These are phyloP conservation scores for Xylaria curta DNA, from an alignment of 495 filamentous ascomycete species.

Conservation along the genomic window DNA sequence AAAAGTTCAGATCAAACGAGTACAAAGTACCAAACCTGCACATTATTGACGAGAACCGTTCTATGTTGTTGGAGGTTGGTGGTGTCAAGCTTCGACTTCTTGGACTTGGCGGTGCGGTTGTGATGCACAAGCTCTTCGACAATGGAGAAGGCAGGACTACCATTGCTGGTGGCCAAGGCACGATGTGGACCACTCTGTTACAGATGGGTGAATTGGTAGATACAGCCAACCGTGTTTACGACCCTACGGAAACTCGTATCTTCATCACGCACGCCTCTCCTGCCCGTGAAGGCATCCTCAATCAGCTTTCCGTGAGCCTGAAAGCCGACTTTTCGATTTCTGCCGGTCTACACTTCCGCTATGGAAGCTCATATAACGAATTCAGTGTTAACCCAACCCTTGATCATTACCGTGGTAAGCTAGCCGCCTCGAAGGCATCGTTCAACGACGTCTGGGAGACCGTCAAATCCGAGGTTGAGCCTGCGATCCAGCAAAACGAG, in stretches of 20 bases:
- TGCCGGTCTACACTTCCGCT: slow-evolving; percentile 97
- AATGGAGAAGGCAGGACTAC: slow-evolving; percentile 98
- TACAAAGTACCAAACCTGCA: slow-evolving; percentile 98
- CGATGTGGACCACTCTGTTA: slow-evolving; percentile 98
- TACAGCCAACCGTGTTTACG: slow-evolving; percentile 96
- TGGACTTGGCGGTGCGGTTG: slow-evolving; percentile 93
- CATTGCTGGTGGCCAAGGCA: slow-evolving; percentile 97
- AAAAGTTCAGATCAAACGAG: slow-evolving; percentile 97
- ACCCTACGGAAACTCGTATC: slow-evolving; percentile 96
- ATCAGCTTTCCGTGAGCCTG: slow-evolving; percentile 95
- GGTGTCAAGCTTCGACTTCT: slow-evolving; percentile 95
- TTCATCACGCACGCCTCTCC: slow-evolving; percentile 98
- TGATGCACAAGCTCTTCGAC: slow-evolving; percentile 99
- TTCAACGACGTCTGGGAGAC: slow-evolving; percentile 99
- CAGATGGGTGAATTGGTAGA: slow-evolving; percentile 99
- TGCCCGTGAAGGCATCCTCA: slow-evolving; percentile 93
- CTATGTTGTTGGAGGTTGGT: slow-evolving; percentile 89
- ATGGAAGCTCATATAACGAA: slow-evolving; percentile 99
- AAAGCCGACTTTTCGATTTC: slow-evolving; percentile 99
- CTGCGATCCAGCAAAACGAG: slow-evolving; percentile 89
- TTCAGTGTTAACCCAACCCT: slow-evolving; percentile 98
- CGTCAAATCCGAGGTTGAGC: slow-evolving; percentile 91
- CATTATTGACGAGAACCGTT: slow-evolving; percentile 98
- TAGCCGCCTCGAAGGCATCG: slow-evolving; percentile 97
- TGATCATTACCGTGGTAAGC: slow-evolving; percentile 98